Base-by-base conservation (phyloP, 345 rosid genomes). In the Xanthoceras sorbifolium region DNA sequence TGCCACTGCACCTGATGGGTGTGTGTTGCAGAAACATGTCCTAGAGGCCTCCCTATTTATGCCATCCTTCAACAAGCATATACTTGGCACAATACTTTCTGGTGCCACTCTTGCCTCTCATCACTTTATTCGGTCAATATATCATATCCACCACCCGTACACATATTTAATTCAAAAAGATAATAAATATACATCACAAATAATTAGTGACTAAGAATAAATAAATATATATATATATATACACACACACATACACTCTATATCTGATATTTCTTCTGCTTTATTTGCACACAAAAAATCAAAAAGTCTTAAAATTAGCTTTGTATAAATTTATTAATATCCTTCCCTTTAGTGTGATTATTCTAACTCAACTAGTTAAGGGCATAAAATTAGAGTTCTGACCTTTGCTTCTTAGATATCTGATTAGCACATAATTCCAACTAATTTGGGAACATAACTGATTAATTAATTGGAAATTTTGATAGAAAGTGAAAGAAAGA, bases 81-180 rank as follows among this genome's bases (percentile, higher is more conserved):
- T 86, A 22, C 87, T 52, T 9, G 71, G 86, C 31, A 85, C 76
- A 81, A 85, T 85, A 14, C 88, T 69, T 31, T 70, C 50, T 36
- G 26, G n/a, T 62, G 44, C 18, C 75, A 3, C 36, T 23, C 36
- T 32, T 32, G 36, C 36, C 36, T 32, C 34, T 14, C 50, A 9
- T 26, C 36, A 23, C 40, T 66, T 71, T 70, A 54, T 78, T 82
- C 73, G 29, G 18, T 6, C 60, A 23, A 22, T 67, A 17, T 22
- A 52, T 42, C 44, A 38, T 26, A 22, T 32, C 77, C 34, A 36
- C 69, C 25, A 48, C 46, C 69, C 0, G 25, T 54, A 54, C 25
- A 0, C n/a, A n/a, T 0, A 38, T 46, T 20, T 28, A 9, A 52
- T 18, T 63, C 1, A 28, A n/a, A 64, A 9, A 64, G 10, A 36